Percentiles rank a stretch among this genome's conserved stretches.
phyloP scores from a whole-genome alignment of 768 basidiomycete genomes.

The Naganishia friedmannii region DNA sequence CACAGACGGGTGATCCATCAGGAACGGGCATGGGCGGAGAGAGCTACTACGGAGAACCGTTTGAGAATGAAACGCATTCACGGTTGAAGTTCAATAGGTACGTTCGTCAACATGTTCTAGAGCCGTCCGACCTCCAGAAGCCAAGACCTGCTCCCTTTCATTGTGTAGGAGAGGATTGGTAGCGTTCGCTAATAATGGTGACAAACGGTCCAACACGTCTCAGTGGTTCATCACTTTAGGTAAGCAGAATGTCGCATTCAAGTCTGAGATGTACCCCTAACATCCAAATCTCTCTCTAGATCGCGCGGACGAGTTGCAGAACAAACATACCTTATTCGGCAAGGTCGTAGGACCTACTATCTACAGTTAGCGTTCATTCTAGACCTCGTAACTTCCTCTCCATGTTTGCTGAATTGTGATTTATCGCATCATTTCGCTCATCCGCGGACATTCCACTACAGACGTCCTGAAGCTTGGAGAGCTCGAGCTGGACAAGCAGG shows the following conservation, averaged over 20 bases:
- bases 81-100: constrained; percentile 67
- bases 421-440: not conserved
- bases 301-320: constrained; percentile 85
- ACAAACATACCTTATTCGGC: constrained; percentile 94
- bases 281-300: constrained; percentile 56
- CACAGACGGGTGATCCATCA: constrained; percentile 90
- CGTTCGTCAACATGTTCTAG: constrained; percentile 29
- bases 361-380: constrained; percentile 39
- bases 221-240: constrained; percentile 95
- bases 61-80: constrained; percentile 91
- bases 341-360: constrained; percentile 55
- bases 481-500: constrained; percentile 57
- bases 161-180: constrained; percentile 72
- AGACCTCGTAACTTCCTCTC: too few relatives aligned
- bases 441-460: constrained; percentile 44
- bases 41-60: constrained; percentile 91
- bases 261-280: not conserved
- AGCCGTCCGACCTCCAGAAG: not conserved
- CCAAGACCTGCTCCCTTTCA: not conserved
- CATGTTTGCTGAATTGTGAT: too few relatives aligned
- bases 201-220: constrained; percentile 83
- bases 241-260: constrained; percentile 42
- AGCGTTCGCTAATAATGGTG: constrained; percentile 87
- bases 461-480: constrained; percentile 90
- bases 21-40: constrained; percentile 90